These are phyloP conservation scores for Elsinoe necatrix DNA, from an alignment of 2,329 filamentous ascomycete species.

Conservation along the genomic window DNA sequence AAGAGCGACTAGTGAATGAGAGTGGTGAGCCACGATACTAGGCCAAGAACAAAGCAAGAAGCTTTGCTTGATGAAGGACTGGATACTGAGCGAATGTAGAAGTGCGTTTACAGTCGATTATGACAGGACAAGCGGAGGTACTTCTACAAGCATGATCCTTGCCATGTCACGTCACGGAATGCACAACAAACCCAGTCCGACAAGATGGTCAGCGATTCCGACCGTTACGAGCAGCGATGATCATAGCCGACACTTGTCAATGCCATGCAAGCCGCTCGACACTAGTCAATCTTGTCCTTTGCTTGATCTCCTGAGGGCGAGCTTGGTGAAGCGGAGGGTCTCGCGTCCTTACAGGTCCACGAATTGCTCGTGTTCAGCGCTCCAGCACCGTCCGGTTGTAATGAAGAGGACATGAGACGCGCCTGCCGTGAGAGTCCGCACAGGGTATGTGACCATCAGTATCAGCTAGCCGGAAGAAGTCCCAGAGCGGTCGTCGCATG, in stretches of 20 bases:
- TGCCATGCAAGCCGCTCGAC: neutral
- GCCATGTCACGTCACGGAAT: neutral
- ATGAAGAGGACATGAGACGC: too few relatives aligned
- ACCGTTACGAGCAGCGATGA: neutral
- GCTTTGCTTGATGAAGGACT: too few relatives aligned
- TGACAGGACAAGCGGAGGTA: neutral
- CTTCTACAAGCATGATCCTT: neutral
- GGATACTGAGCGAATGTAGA: too few relatives aligned
- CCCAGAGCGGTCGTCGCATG: too few relatives aligned
- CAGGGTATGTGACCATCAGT: too few relatives aligned
- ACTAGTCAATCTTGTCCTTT: neutral
- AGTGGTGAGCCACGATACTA: neutral
- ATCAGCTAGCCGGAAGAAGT: too few relatives aligned
- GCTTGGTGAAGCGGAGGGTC: neutral
- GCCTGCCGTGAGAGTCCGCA: too few relatives aligned
- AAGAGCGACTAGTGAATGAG: neutral
- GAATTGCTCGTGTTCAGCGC: too few relatives aligned
- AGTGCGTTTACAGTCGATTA: too few relatives aligned
- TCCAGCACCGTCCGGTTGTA: too few relatives aligned
- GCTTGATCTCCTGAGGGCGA: neutral
- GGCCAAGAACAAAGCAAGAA: neutral
- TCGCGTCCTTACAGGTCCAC: too few relatives aligned
- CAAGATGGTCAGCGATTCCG: neutral
- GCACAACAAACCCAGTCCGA: too few relatives aligned
- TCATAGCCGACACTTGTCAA: neutral